These are phyloP conservation scores for Elongisporangium undulatum DNA, from an alignment of 352 stramenopile species.

Conservation along the genomic window DNA sequence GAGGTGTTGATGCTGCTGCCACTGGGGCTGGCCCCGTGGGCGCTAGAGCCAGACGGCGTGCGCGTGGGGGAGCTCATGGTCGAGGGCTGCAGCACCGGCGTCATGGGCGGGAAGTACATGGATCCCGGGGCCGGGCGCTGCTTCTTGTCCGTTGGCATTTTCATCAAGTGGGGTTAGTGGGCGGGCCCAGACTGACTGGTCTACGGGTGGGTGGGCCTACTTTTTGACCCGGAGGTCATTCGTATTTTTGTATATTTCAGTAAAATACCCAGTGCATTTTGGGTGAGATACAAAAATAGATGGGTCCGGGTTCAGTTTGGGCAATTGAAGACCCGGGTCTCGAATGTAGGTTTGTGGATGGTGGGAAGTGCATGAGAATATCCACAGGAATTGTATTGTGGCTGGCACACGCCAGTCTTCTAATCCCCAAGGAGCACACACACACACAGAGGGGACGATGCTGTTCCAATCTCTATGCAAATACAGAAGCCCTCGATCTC, in stretches of 20 bases:
- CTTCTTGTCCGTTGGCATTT: slow-evolving; percentile 12
- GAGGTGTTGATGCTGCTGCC: slow-evolving; percentile 2
- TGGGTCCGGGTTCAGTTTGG: too few relatives aligned
- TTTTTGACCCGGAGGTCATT: too few relatives aligned
- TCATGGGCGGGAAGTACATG: slow-evolving; percentile 8
- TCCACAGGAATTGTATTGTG: background rate
- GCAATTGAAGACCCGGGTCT: too few relatives aligned
- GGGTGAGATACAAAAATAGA: too few relatives aligned
- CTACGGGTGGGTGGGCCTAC: background rate
- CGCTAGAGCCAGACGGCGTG: slow-evolving; percentile 8
- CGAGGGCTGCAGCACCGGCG: slow-evolving; percentile 8
- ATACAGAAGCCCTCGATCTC: background rate
- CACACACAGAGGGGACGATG: background rate
- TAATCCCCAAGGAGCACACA: background rate
- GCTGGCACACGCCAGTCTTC: background rate
- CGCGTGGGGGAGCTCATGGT: slow-evolving; percentile 2
- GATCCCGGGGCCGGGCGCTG: slow-evolving; percentile 7
- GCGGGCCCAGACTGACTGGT: background rate
- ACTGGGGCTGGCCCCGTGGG: slow-evolving; percentile 15
- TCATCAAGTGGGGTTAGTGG: background rate
- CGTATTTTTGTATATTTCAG: too few relatives aligned
- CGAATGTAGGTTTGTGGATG: background rate
- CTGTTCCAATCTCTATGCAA: background rate
- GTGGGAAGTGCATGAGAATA: background rate
- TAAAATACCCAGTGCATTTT: too few relatives aligned